Evolutionary conservation across 805 yeast species (phyloP), one percentile per base, ranked within the genome.

Genomic region (Kodamaea leandrae): DNA sequence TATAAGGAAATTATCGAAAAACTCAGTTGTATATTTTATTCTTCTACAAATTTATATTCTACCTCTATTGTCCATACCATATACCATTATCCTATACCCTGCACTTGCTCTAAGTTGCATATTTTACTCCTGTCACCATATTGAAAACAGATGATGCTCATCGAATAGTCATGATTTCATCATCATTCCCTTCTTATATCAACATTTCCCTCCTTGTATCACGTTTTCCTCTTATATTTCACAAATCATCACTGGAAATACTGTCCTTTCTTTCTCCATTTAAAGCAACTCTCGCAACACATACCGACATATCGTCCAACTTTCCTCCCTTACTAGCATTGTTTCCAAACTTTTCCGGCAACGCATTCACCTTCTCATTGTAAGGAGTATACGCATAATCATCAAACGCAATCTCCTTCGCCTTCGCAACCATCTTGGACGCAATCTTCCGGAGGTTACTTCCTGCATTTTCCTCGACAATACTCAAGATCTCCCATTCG

Each of bases 311-410:
- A 49, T 76, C 82, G 52, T 76, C 82, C 39, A 76, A 55, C 44
- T 76, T 76, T 0, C 82, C 82, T 2, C 82, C 82, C 20, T 68
- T 57, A 39, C 72, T 71, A 16, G 54, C 40, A 26, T 54, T 57
- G 3, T 52, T 51, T 8, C 70, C 68, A 35, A 47, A 58, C 32
- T 52, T 49, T 24, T 53, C 54, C 7, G 74, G 68, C 36, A 73
- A 59, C 17, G 67, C 58, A 49, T 71, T 73, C 13, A 76, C 72
- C 53, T 63, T 71, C 47, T 72, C 79, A 43, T 74, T 76, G 46
- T 76, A 76, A 2, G 82, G 82, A 18, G 77, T 69, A 37, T 65
- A 74, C 10, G 77, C 73, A 49, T 68, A 72, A 47, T 69, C 77
- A 52, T 76, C 81, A 52, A 66, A 76, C 1, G 77, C 80, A 15